Base-by-base conservation (phyloP, 129 eudicot species). In the Saposhnikovia divaricata region DNA sequence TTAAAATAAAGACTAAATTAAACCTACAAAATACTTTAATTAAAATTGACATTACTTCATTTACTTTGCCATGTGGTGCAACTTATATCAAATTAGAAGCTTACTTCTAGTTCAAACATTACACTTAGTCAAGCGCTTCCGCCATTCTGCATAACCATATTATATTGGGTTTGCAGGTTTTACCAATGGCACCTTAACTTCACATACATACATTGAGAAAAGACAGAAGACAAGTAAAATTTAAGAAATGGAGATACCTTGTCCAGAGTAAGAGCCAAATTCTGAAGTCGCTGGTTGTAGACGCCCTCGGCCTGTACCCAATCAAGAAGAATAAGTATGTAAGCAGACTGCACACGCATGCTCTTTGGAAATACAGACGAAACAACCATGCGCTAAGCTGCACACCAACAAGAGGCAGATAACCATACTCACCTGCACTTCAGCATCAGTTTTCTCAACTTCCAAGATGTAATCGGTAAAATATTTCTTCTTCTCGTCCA, bases 181-280 rank as follows among this genome's bases (percentile, higher is more conserved):
- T 68, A 68, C 40, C 4, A 31, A 68, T 68, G 73, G 16, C 18
- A 68, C 73, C 43, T 68, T 15, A 31, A 68, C 19, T 12, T 68
- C 42, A 65, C 38, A 65, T 27, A 28, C 19, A 65, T 8, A 63
- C n/a, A n/a, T 1, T 66, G 42, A 15, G 4, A 28, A 61, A 61
- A 61, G 37, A 61, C 69, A 61, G 73, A 68, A 31, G 21, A 68
- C 42, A 1, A 34, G 4, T 4, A 5, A 31, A 27, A 13, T 13
- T 63, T 31, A 65, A 65, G 6, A 28, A 40, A 28, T 13, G 19
- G 7, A 9, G 34, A 31, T 81, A 92, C 99, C 99, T 96, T 96
- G 83, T 96, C 98, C 38, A 96, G 83, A 15, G 99, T 96, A 75
- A 96, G 98, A 85, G 99, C 99, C 87, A 96, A 85, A 89, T 96